phyloP scores from a whole-genome alignment of 345 rosid genomes.

The Citrus sp. region DNA sequence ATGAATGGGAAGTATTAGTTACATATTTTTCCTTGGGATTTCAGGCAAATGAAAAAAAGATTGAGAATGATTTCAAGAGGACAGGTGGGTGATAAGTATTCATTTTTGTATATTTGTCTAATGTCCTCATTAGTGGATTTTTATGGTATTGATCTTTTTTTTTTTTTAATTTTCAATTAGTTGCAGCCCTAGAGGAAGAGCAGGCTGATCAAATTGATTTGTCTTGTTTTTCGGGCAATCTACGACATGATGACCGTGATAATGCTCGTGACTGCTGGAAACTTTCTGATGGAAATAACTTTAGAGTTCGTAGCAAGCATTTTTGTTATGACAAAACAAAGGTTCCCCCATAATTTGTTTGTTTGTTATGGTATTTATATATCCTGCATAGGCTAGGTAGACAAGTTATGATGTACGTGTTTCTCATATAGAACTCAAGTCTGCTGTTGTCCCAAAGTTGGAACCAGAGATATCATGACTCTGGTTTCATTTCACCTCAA shows the following conservation, averaged over 20 bases:
- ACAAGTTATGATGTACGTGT: constrained; percentile 15
- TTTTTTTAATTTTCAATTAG: constrained; percentile 7
- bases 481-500: too few relatives aligned
- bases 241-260: constrained; percentile 79
- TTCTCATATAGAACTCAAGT: too few relatives aligned
- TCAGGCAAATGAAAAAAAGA: constrained; percentile 52
- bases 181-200: constrained; percentile 69
- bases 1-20: neutral
- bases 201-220: constrained; percentile 68
- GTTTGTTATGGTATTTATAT: constrained; percentile 6
- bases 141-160: constrained; percentile 5
- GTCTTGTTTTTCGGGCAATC: constrained; percentile 81
- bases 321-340: constrained; percentile 86
- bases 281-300: constrained; percentile 82
- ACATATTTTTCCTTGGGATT: constrained; percentile 6
- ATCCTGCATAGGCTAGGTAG: neutral
- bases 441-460: too few relatives aligned
- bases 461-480: too few relatives aligned
- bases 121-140: too few relatives aligned
- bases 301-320: constrained; percentile 89
- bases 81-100: constrained; percentile 43
- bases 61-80: constrained; percentile 54
- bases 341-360: constrained; percentile 37
- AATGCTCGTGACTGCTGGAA: constrained; percentile 91
- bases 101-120: constrained; percentile 1